Evolutionary conservation across 2,329 filamentous ascomycete species (phyloP).

Genomic region (Exophiala xenobiotica): DNA sequence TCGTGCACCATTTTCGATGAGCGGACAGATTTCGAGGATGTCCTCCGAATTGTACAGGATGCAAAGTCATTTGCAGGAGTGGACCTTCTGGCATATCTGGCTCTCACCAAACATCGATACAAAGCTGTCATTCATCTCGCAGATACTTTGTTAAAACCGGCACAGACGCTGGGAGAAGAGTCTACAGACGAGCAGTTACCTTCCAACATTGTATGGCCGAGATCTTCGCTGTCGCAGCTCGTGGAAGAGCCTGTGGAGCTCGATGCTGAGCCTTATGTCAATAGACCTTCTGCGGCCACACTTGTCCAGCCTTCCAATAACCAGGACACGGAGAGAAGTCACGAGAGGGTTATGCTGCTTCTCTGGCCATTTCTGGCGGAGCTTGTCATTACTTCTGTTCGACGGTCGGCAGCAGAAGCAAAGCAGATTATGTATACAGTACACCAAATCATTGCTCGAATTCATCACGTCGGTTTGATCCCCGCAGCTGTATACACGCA

Average conservation of each 20-base stretch:
- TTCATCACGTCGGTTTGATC: constrained; percentile 47
- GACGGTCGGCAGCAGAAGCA: constrained; percentile 36
- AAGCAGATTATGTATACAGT: constrained; percentile 46
- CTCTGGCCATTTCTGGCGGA: constrained; percentile 22
- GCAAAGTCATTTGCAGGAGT: constrained; percentile 33
- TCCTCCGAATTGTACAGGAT: constrained; percentile 36
- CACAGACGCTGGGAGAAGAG: constrained; percentile 29
- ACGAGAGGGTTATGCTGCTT: constrained; percentile 13
- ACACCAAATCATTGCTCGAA: constrained; percentile 44
- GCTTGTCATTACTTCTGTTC: constrained; percentile 44
- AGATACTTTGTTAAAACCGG: constrained; percentile 40
- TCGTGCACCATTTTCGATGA: constrained; percentile 7
- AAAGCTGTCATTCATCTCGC: constrained; percentile 41
- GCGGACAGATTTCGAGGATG: constrained; percentile 31
- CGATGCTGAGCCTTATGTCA: constrained; percentile 8
- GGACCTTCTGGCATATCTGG: constrained; percentile 43
- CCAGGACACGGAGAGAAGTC: background rate
- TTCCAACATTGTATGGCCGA: constrained; percentile 35
- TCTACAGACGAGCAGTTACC: constrained; percentile 27
- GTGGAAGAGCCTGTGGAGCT: constrained; percentile 36
- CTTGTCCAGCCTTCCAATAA: background rate
- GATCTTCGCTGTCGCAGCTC: constrained; percentile 25
- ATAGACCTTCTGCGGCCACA: background rate
- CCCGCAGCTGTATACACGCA: constrained; percentile 47
- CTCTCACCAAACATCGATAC: constrained; percentile 42